Evolutionary conservation across 495 filamentous ascomycete genomes (phyloP).

Genomic region (Aspergillus hancockii): DNA sequence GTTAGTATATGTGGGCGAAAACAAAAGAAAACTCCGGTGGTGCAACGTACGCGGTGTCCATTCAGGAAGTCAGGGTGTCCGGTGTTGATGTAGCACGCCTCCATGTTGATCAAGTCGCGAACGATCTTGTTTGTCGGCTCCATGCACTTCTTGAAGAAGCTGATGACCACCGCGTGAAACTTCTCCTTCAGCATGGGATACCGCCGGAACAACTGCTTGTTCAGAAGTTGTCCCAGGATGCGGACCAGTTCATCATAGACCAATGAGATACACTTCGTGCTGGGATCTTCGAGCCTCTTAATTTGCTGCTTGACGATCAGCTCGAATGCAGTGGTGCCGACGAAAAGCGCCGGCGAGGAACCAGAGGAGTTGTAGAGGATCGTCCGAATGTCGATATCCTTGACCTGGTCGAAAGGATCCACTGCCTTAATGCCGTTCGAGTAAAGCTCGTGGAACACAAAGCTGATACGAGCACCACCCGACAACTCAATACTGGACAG

Average conservation of each 20-base stretch:
- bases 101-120: slow-evolving; percentile 89
- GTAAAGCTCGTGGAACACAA: slow-evolving; percentile 98
- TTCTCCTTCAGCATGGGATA: slow-evolving; percentile 96
- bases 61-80: slow-evolving; percentile 98
- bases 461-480: slow-evolving; percentile 97
- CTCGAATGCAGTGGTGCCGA: slow-evolving; percentile 96
- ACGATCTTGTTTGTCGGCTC: slow-evolving; percentile 98
- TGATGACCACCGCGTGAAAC: slow-evolving; percentile 89
- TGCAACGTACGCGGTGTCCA: slow-evolving; percentile 70
- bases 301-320: slow-evolving; percentile 99
- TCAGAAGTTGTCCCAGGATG: slow-evolving; percentile 85
- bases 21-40: not conserved
- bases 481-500: slow-evolving; percentile 92
- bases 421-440: slow-evolving; percentile 97
- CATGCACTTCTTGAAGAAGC: slow-evolving; percentile 97
- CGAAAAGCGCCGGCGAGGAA: slow-evolving; percentile 94
- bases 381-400: slow-evolving; percentile 96
- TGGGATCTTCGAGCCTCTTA: slow-evolving; percentile 93
- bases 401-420: slow-evolving; percentile 95
- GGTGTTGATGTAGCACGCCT: slow-evolving; percentile 96
- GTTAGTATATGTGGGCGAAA: slow-evolving; percentile 14
- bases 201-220: slow-evolving; percentile 85
- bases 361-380: slow-evolving; percentile 98
- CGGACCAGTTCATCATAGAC: slow-evolving; percentile 98
- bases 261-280: slow-evolving; percentile 91